Percentiles rank a stretch among this genome's conserved stretches.
phyloP scores from a whole-genome alignment of 2,329 filamentous ascomycete genomes.

The Monosporascus sp. region DNA sequence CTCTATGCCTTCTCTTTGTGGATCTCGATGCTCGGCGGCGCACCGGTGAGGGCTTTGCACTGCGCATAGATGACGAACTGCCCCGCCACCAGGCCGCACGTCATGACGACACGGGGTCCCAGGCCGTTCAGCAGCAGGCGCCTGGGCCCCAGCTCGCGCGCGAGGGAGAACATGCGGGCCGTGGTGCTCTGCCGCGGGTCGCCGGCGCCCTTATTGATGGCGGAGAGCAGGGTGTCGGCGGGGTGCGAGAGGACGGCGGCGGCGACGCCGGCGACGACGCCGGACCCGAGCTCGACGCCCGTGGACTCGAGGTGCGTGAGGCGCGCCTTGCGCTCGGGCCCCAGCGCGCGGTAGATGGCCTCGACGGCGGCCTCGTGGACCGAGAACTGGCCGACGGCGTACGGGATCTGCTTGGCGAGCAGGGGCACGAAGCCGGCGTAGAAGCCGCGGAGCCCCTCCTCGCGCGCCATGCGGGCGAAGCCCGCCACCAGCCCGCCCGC shows the following conservation, averaged over 20 bases:
- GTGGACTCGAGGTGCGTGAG: constrained; percentile 70
- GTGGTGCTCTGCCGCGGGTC: constrained; percentile 41
- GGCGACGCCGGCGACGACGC: constrained; percentile 81
- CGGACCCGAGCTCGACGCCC: constrained; percentile 77
- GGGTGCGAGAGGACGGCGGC: constrained; percentile 86
- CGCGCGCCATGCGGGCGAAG: constrained; percentile 68
- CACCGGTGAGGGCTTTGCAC: constrained; percentile 47
- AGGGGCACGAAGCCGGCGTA: constrained; percentile 88
- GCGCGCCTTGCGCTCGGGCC: constrained; percentile 59
- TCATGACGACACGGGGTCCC: constrained; percentile 48
- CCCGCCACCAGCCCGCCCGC: constrained; percentile 66
- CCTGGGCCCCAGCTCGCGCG: constrained; percentile 44
- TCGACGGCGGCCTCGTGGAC: constrained; percentile 87
- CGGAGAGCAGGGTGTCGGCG: constrained; percentile 60
- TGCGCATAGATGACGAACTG: constrained; percentile 53
- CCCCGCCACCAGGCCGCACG: constrained; percentile 44
- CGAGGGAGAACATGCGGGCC: constrained; percentile 47
- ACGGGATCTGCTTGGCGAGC: constrained; percentile 84
- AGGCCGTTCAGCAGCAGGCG: constrained; percentile 41
- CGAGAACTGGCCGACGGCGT: constrained; percentile 92
- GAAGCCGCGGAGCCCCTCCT: constrained; percentile 75
- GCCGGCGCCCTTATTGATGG: constrained; percentile 50
- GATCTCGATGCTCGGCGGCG: constrained; percentile 46
- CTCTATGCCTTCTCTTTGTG: constrained; percentile 36
- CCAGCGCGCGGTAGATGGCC: constrained; percentile 63